These are phyloP conservation scores for Paecilomyces sp. DNA, from an alignment of 2,329 filamentous ascomycete genomes.

Conservation along the genomic window DNA sequence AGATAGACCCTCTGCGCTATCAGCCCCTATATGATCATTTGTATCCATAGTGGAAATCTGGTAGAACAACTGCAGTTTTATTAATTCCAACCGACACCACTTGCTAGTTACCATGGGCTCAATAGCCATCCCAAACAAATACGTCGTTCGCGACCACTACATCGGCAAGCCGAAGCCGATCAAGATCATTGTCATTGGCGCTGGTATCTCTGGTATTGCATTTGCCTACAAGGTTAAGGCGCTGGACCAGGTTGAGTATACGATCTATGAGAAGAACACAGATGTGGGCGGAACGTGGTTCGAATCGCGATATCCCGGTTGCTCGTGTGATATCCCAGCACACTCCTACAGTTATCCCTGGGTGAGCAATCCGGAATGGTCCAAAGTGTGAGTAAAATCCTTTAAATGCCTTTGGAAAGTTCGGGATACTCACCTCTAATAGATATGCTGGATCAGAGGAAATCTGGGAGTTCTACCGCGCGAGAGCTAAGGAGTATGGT, in stretches of 20 bases:
- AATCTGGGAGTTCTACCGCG: neutral
- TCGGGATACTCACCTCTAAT: neutral
- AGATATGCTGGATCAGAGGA: neutral
- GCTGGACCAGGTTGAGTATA: neutral
- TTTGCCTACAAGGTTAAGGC: neutral
- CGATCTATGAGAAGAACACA: constrained; percentile 4
- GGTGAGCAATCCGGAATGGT: neutral
- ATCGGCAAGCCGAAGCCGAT: neutral
- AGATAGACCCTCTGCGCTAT: too few species aligned
- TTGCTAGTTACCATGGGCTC: neutral
- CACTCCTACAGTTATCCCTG: neutral
- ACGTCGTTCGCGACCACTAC: neutral
- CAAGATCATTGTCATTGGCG: neutral
- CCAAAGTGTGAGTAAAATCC: neutral
- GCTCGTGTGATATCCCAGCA: neutral
- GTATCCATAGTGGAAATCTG: neutral
- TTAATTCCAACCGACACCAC: neutral
- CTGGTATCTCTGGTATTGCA: neutral
- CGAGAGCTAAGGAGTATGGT: neutral
- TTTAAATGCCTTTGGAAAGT: neutral
- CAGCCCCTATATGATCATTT: too few species aligned
- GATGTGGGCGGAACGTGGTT: constrained; percentile 4
- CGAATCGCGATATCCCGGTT: constrained; percentile 10
- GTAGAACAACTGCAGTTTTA: neutral
- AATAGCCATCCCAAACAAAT: neutral